Evolutionary conservation across 192 early-diverging fungal genomes (phyloP).

Genomic region (Funneliformis geosporum): DNA sequence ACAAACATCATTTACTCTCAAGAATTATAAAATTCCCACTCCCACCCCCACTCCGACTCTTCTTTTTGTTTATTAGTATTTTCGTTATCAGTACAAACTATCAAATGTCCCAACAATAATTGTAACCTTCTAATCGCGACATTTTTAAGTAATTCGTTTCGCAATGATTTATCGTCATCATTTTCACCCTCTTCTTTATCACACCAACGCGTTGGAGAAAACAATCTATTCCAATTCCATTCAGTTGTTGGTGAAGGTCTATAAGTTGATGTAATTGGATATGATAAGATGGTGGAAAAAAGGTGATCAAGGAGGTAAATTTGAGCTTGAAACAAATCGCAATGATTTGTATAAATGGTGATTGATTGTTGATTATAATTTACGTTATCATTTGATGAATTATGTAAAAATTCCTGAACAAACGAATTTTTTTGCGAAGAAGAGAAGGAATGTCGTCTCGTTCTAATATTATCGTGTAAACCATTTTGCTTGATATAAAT

Average conservation of each 20-base stretch:
- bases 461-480: not conserved
- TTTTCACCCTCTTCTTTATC: not conserved
- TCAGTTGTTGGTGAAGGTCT: slow-evolving; percentile 24
- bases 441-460: not conserved
- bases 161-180: not conserved
- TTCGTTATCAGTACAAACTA: not conserved
- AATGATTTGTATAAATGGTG: not conserved
- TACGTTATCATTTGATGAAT: not conserved
- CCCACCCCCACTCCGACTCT: not conserved
- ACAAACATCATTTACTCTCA: not conserved
- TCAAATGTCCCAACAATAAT: slow-evolving; percentile 29
- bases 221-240: slow-evolving; percentile 28
- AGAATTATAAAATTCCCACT: not conserved
- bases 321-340: slow-evolving; percentile 14
- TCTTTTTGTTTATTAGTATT: not conserved
- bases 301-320: slow-evolving; percentile 27
- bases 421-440: not conserved
- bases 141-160: slow-evolving; percentile 1
- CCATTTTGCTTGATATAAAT: slow-evolving; percentile 17
- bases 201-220: slow-evolving; percentile 16
- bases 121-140: slow-evolving; percentile 6
- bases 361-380: not conserved
- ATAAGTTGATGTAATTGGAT: not conserved
- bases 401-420: slow-evolving; percentile 6
- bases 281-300: not conserved